Percentiles rank a stretch among this genome's conserved stretches.
Conservation (phyloP, 1,284 basidiomycete genomes). For the Chiua sp. region DNA sequence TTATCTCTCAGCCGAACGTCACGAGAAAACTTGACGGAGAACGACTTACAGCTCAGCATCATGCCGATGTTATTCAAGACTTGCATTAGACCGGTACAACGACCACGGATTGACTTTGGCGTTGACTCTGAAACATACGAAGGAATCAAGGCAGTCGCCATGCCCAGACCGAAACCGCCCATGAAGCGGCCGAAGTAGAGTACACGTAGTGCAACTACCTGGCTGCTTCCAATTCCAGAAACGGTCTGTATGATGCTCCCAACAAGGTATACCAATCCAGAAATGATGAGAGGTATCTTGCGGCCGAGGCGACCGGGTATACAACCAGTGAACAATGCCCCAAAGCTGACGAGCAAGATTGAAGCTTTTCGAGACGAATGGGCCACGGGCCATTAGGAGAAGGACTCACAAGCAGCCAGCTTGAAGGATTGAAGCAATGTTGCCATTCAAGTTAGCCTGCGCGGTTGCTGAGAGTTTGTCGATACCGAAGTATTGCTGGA, state of each 20-base stretch:
- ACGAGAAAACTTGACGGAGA: background rate
- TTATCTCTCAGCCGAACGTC: slow-evolving; percentile 2
- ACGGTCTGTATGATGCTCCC: slow-evolving; percentile 59
- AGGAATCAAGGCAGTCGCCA: slow-evolving; percentile 60
- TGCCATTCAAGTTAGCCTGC: slow-evolving; percentile 50
- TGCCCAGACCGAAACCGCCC: slow-evolving; percentile 54
- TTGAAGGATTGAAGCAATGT: slow-evolving; percentile 64
- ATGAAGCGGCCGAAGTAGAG: slow-evolving; percentile 56
- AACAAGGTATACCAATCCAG: slow-evolving; percentile 59
- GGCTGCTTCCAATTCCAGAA: slow-evolving; percentile 47
- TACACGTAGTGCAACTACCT: slow-evolving; percentile 43
- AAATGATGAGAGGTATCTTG: slow-evolving; percentile 51
- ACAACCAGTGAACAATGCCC: slow-evolving; percentile 48
- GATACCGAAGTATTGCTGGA: slow-evolving; percentile 52
- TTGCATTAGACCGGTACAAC: slow-evolving; percentile 63
- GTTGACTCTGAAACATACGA: slow-evolving; percentile 64
- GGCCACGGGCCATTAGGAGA: no score
- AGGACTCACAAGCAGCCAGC: slow-evolving; percentile 61
- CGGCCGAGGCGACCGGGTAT: slow-evolving; percentile 50
- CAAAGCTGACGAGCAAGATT: slow-evolving; percentile 41
- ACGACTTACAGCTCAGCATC: slow-evolving; percentile 54
- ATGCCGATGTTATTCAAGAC: slow-evolving; percentile 54
- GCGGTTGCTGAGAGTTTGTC: slow-evolving; percentile 40
- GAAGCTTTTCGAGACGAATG: background rate
- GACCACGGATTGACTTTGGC: slow-evolving; percentile 58